These are phyloP conservation scores for Colletotrichum aenigma DNA, from an alignment of 2,329 filamentous ascomycete genomes.

Conservation along the genomic window DNA sequence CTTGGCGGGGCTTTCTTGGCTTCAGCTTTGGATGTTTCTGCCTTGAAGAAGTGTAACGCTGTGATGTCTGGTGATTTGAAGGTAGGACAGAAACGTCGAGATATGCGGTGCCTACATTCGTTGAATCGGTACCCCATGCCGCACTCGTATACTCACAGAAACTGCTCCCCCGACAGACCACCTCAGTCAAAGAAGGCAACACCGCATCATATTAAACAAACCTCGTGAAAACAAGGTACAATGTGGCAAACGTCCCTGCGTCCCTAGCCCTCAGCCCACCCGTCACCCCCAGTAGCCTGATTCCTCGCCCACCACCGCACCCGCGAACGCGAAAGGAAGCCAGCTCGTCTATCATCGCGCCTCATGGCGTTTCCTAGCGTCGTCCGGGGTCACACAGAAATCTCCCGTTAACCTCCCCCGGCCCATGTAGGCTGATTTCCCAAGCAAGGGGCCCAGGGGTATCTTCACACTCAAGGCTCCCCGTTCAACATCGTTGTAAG, in stretches of 20 bases:
- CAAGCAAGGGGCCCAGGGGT: background rate
- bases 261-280: background rate
- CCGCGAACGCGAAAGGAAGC: background rate
- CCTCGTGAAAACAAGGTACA: background rate
- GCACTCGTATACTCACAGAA: too few relatives aligned
- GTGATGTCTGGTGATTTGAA: background rate
- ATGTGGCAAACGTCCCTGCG: background rate
- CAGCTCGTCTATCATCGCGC: background rate
- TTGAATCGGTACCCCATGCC: background rate
- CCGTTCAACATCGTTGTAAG: accelerated
- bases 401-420: background rate
- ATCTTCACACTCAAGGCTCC: accelerated
- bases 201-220: background rate
- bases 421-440: background rate
- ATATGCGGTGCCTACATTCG: background rate
- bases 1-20: background rate
- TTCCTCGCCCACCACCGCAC: accelerated
- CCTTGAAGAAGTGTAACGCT: background rate
- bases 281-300: background rate
- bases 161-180: background rate
- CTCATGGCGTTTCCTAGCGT: background rate
- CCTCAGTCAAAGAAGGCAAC: background rate
- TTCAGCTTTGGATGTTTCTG: background rate
- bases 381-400: background rate
- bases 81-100: accelerated